These are phyloP conservation scores for Turnera subulata DNA, from an alignment of 345 rosid species.

Conservation along the genomic window DNA sequence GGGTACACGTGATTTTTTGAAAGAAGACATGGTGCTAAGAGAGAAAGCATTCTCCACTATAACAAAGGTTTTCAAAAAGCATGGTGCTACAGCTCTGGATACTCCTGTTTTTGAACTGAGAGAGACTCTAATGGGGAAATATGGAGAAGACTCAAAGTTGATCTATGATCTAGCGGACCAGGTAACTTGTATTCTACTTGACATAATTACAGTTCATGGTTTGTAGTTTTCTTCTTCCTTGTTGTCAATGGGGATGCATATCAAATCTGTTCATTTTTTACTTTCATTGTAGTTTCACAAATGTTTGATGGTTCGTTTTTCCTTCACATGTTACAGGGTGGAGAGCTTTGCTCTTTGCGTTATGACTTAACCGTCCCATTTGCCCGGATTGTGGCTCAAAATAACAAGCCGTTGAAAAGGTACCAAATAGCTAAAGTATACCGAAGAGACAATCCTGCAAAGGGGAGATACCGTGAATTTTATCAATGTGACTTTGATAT, in stretches of 20 bases:
- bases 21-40: slow-evolving; percentile 79
- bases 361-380: slow-evolving; percentile 96
- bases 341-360: slow-evolving; percentile 89
- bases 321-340: slow-evolving; percentile 52
- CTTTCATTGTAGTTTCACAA: too few relatives aligned
- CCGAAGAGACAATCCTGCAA: slow-evolving; percentile 92
- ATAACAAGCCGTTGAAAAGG: slow-evolving; percentile 77
- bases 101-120: slow-evolving; percentile 95
- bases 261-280: too few relatives aligned
- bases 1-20: slow-evolving; percentile 93
- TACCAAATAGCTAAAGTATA: slow-evolving; percentile 89
- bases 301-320: not conserved
- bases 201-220: not conserved
- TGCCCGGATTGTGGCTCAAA: slow-evolving; percentile 89
- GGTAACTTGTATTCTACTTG: slow-evolving; percentile 39
- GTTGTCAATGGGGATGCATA: too few relatives aligned
- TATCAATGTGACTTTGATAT: slow-evolving; percentile 96
- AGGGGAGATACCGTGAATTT: slow-evolving; percentile 94
- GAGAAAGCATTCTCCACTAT: slow-evolving; percentile 77
- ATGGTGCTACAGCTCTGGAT: slow-evolving; percentile 87
- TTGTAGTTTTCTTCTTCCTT: not conserved
- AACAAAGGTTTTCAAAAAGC: slow-evolving; percentile 74
- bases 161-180: slow-evolving; percentile 93
- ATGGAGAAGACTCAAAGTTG: slow-evolving; percentile 94
- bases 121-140: slow-evolving; percentile 91